These are phyloP conservation scores for Cutaneotrichosporon sp. DNA, from an alignment of 1,284 basidiomycete species.

Conservation along the genomic window DNA sequence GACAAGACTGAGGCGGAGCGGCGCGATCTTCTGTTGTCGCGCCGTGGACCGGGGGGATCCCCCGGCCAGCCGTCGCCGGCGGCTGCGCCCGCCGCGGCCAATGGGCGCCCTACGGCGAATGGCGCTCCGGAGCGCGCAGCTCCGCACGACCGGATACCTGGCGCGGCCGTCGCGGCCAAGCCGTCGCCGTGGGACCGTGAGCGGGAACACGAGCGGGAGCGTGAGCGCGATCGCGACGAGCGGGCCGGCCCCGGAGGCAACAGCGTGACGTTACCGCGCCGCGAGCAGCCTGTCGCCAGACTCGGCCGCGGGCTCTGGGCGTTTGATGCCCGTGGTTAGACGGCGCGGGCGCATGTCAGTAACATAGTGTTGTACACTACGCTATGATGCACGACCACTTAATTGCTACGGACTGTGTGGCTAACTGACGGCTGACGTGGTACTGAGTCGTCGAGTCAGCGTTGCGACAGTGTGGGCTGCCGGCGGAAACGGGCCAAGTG, in stretches of 20 bases:
- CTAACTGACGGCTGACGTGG: too few relatives aligned
- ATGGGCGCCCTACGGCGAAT: background rate
- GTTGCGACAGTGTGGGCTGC: too few relatives aligned
- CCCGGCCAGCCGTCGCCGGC: slow-evolving; percentile 27
- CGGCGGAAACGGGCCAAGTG: too few relatives aligned
- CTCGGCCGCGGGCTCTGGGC: slow-evolving; percentile 36
- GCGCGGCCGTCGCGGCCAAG: background rate
- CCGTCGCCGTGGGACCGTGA: slow-evolving; percentile 1
- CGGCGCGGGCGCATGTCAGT: too few relatives aligned
- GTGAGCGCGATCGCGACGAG: slow-evolving; percentile 7
- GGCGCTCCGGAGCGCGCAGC: background rate
- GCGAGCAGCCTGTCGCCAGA: slow-evolving; percentile 19
- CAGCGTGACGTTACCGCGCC: slow-evolving; percentile 24
- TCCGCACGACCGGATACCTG: background rate
- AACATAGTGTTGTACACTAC: background rate
- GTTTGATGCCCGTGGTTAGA: slow-evolving; percentile 21
- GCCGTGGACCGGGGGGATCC: slow-evolving; percentile 23
- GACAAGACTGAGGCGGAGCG: slow-evolving; percentile 28
- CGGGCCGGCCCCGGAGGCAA: slow-evolving; percentile 13
- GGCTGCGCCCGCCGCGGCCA: background rate
- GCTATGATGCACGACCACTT: background rate
- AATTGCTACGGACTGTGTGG: too few relatives aligned
- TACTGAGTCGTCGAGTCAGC: too few relatives aligned
- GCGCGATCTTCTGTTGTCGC: slow-evolving; percentile 28
- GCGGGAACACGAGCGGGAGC: slow-evolving; percentile 4